Conservation (phyloP, 2,329 filamentous ascomycete species). For the Cladosporium colombiae region DNA sequence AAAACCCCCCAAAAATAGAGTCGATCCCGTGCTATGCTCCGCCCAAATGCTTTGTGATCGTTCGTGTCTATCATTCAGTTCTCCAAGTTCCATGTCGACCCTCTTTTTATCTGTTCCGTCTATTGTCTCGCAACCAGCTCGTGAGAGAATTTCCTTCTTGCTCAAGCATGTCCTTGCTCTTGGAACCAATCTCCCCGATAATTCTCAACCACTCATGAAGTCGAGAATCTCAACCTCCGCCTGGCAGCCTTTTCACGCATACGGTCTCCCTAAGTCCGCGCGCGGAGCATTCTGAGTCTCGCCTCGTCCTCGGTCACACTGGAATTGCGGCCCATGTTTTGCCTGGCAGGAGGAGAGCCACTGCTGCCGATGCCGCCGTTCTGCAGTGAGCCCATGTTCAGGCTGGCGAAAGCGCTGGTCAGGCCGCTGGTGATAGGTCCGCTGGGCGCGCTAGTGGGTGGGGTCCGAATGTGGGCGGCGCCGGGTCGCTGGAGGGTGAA, state of each 20-base stretch:
- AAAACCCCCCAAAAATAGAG: neutral
- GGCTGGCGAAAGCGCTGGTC: neutral
- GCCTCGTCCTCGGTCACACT: constrained; percentile 20
- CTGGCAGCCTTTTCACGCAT: neutral
- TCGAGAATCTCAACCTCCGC: neutral
- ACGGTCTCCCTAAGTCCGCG: constrained; percentile 26
- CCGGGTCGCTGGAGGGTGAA: constrained; percentile 30
- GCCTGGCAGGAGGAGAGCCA: constrained; percentile 3
- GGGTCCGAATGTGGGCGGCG: constrained; percentile 31
- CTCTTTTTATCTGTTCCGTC: neutral
- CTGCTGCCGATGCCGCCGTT: constrained; percentile 7
- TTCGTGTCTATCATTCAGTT: constrained; percentile 7
- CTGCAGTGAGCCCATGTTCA: constrained; percentile 13
- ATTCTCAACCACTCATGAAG: neutral
- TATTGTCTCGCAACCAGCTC: neutral
- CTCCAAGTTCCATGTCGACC: neutral
- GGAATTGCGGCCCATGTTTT: neutral
- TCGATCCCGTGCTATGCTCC: neutral
- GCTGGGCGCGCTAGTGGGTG: constrained; percentile 28
- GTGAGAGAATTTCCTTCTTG: neutral
- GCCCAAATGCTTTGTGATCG: neutral
- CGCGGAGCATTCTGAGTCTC: constrained; percentile 29
- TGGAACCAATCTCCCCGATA: neutral
- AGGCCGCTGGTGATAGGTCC: constrained; percentile 17
- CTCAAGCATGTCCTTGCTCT: neutral